Evolutionary conservation across 257 asterid genomes (phyloP), one percentile per base, ranked within the genome.

Genomic region (Craterostigma plantagineum): DNA sequence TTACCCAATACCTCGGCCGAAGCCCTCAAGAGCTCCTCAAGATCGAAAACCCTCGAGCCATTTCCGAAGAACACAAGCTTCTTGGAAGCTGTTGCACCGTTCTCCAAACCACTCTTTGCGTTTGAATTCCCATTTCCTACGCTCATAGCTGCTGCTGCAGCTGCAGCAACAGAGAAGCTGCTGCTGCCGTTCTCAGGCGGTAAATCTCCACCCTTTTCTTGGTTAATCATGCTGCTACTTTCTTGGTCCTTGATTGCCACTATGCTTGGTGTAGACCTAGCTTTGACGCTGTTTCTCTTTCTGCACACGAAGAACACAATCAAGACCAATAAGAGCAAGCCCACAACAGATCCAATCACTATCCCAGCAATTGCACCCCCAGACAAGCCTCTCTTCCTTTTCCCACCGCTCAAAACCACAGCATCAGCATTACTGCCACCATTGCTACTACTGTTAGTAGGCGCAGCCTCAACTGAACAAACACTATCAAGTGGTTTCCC

Each of bases 301-400:
- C 84, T 70, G 35, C 87, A 79, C 43, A 75, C 13, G 9, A 78
- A 12, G 10, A 75, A 65, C 59, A 72, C n/a, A 14, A 82, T n/a
- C 54, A 72, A 41, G 40, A 75, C 46, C 42, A 78, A 7, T 36
- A 74, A 14, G 14, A 75, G 5, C 7, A 75, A 61, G 43, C 84
- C 90, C 4, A 78, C 43, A 1, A 78, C 64, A 60, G 81, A 67
- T 68, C 94, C 92, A 23, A 72, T 54, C 41, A 75, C 94, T 36
- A 75, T 78, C 9, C 90, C 92, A n/a, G 90, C 94, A 48, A 78
- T 70, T 16, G 81, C 85, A 35, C 90, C 90, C 11, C 79, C 82
- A 5, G 92, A 72, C 16, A 78, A 50, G 14, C 30, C 30, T 23
- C 30, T 23, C 59, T 59, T 58, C 46, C 49, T 63, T 34, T 49